Conservation (phyloP, 164 flowering plant species). For the Chimonanthus salicifolius region DNA sequence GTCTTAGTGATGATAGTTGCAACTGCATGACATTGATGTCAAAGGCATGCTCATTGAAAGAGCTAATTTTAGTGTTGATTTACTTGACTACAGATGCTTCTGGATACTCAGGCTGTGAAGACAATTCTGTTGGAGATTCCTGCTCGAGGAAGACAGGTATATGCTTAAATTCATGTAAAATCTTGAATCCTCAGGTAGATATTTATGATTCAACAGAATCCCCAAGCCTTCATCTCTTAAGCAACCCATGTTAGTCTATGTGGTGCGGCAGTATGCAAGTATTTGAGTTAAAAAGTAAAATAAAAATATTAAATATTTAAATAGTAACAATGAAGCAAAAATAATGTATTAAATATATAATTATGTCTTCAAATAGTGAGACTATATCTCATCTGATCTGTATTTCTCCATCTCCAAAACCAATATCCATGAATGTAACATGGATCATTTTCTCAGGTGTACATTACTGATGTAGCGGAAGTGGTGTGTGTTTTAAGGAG, state of each 20-base stretch:
- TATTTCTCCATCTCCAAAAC: background rate
- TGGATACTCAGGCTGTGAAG: conserved; percentile 98
- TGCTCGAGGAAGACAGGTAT: conserved; percentile 81
- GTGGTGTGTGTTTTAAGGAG: too few relatives aligned
- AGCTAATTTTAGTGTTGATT: background rate
- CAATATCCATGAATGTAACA: background rate
- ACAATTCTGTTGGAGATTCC: conserved; percentile 93
- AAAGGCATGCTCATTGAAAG: background rate
- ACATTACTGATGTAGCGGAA: too few relatives aligned
- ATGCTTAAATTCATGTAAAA: background rate
- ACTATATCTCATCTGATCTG: too few relatives aligned
- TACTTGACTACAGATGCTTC: conserved; percentile 62
- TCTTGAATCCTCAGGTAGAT: background rate
- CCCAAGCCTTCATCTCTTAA: background rate
- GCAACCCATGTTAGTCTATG: background rate
- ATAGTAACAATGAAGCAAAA: background rate
- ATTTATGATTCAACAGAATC: background rate
- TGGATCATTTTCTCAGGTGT: background rate
- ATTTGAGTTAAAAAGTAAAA: too few relatives aligned
- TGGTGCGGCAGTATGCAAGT: background rate
- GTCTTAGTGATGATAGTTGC: background rate
- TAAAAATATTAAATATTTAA: too few relatives aligned
- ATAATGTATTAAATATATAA: too few relatives aligned
- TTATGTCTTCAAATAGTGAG: too few relatives aligned
- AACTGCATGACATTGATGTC: background rate